phyloP scores from a whole-genome alignment of 805 yeast genomes.

The Candida namnaoensis region DNA sequence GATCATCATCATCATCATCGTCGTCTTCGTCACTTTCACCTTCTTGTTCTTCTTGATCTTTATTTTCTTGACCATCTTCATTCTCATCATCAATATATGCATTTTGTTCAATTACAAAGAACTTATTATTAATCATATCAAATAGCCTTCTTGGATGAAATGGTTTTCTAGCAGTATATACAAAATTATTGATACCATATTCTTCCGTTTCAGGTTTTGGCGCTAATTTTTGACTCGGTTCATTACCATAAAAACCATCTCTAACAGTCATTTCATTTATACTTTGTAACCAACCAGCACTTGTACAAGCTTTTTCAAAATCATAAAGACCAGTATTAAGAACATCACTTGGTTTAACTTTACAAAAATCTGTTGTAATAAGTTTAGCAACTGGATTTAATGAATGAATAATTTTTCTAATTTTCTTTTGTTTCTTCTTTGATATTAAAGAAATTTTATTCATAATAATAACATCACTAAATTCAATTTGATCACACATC shows the following conservation, averaged over 20 bases:
- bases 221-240: constrained; percentile 15
- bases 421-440: constrained; percentile 18
- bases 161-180: constrained; percentile 31
- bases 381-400: constrained; percentile 36
- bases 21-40: too few species aligned
- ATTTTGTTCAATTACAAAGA: constrained; percentile 16
- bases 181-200: constrained; percentile 35
- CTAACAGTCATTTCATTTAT: constrained; percentile 28
- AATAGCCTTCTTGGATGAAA: constrained; percentile 36
- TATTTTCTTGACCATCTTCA: constrained; percentile 10
- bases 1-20: neutral
- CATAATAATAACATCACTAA: constrained; percentile 33
- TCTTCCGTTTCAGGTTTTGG: constrained; percentile 39
- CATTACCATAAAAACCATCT: constrained; percentile 21
- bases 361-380: constrained; percentile 18
- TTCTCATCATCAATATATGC: constrained; percentile 8
- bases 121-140: constrained; percentile 26
- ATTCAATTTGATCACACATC: constrained; percentile 38
- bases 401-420: constrained; percentile 22
- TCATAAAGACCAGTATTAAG: constrained; percentile 28
- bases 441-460: constrained; percentile 27
- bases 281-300: constrained; percentile 37
- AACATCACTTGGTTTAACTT: constrained; percentile 26
- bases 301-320: constrained; percentile 31
- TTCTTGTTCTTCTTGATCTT: too few species aligned